Conservation (phyloP, 345 rosid species). For the Linum trigynum region DNA sequence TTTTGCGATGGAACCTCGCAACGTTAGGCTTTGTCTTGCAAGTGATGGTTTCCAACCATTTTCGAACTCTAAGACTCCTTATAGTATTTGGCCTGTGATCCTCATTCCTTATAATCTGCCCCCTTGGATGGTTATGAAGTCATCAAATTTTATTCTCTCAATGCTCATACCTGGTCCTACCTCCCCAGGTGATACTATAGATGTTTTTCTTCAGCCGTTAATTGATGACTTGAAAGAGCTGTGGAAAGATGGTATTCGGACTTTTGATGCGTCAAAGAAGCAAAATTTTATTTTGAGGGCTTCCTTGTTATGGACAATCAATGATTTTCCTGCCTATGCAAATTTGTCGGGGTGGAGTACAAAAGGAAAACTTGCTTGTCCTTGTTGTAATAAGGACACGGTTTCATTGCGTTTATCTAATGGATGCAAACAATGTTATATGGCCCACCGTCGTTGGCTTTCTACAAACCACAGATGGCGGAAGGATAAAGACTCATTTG, state of each 20-base stretch:
- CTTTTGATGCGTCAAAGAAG: too few species aligned
- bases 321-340: conserved; percentile 5
- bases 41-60: background rate
- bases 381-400: background rate
- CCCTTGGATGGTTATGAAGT: conserved; percentile 9
- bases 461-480: background rate
- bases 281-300: conserved; percentile 4
- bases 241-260: background rate
- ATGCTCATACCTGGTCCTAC: conserved; percentile 2
- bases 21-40: background rate
- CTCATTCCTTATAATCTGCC: conserved; percentile 6
- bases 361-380: background rate
- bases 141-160: background rate
- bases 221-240: conserved; percentile 6
- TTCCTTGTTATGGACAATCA: conserved; percentile 8
- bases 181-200: background rate
- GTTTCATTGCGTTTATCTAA: background rate
- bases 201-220: conserved; percentile 4
- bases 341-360: conserved; percentile 8
- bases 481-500: background rate
- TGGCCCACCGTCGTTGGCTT: background rate
- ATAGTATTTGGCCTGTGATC: background rate
- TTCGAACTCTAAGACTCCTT: background rate
- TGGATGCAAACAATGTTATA: background rate
- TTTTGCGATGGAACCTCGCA: background rate